Base-by-base conservation (phyloP, 1,284 basidiomycete genomes). In the Acaromyces ingoldii region DNA sequence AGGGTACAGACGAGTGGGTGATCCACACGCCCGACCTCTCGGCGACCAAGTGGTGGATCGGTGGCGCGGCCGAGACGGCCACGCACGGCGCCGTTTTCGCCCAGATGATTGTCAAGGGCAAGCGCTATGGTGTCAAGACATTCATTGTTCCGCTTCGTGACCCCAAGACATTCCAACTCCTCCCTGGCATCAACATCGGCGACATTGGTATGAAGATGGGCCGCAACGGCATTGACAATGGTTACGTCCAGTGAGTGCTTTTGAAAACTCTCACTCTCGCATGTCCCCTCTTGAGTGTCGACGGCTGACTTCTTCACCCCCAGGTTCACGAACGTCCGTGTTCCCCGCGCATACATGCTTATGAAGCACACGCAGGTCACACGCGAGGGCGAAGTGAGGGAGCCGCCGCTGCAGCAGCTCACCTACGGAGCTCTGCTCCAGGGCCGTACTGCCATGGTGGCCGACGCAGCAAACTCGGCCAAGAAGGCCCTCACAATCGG, bases 151-250 rank as follows among this genome's bases (percentile, higher is more conserved):
- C 81, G 58, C 72, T 82, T 24, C 75, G 81, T 47, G 79, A 82
- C 71, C 77, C 78, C 43, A 78, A 80, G 76, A 78, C 63, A 57
- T 78, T 74, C 44, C 31, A 53, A 37, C 62, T 65, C 13, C 59
- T 67, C 17, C 81, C 81, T 6, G 81, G 81, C 37, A 74, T 82
- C 58, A 80, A 77, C 46, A 81, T 82, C 55, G 81, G 81, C 10
- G 81, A 82, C 71, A 81, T 82, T 53, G 81, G 81, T 29, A 81
- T 80, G 68, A 82, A 82, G 76, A 81, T 82, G 81, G 81, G 81
- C 29, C 72, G 81, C 30, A 80, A 82, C 61, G 81, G 81, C 41
- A 81, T 82, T 62, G 72, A 74, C 62, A 74, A 74, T 38, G 71
- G 70, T 31, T 70, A 72, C 60, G 66, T 71, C 51, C 75, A 80